These are phyloP conservation scores for Neopestalotiopsis clavispora DNA, from an alignment of 2,329 filamentous ascomycete genomes.

Conservation along the genomic window DNA sequence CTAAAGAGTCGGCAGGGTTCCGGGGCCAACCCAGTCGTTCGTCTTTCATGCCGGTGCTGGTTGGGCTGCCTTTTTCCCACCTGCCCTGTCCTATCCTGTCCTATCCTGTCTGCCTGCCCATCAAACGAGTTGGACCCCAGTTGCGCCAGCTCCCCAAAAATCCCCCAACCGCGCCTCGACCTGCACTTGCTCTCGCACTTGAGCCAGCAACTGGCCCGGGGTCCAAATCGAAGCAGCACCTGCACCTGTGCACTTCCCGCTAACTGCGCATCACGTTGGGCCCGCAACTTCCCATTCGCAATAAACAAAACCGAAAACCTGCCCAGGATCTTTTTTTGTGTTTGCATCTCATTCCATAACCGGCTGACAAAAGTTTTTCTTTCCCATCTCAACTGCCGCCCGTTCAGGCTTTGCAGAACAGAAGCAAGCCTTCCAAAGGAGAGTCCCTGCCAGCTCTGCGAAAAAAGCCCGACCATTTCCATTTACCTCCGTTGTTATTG, in stretches of 20 bases:
- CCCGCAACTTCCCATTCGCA: constrained; percentile 14
- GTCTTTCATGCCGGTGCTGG: neutral
- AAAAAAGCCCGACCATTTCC: neutral
- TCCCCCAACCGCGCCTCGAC: too few species aligned
- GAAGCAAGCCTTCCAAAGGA: neutral
- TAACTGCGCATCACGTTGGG: constrained; percentile 13
- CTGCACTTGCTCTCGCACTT: too few species aligned
- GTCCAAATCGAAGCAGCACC: neutral
- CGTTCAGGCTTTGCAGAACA: neutral
- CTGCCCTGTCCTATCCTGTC: neutral
- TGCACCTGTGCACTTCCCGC: neutral
- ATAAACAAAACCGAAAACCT: constrained; percentile 11
- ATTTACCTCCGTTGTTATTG: neutral
- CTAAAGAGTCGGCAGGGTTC: neutral
- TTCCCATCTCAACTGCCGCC: constrained; percentile 2
- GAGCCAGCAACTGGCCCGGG: neutral
- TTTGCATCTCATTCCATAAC: constrained; percentile 2
- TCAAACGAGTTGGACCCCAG: neutral
- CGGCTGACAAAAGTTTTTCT: neutral
- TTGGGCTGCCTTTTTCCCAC: neutral
- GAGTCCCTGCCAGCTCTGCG: neutral
- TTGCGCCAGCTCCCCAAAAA: too few species aligned
- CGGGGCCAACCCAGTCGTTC: neutral
- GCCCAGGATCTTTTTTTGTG: neutral
- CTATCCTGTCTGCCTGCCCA: neutral